Evolutionary conservation across 2,329 filamentous ascomycete genomes (phyloP).

Genomic region (Metarhizium robertsii): DNA sequence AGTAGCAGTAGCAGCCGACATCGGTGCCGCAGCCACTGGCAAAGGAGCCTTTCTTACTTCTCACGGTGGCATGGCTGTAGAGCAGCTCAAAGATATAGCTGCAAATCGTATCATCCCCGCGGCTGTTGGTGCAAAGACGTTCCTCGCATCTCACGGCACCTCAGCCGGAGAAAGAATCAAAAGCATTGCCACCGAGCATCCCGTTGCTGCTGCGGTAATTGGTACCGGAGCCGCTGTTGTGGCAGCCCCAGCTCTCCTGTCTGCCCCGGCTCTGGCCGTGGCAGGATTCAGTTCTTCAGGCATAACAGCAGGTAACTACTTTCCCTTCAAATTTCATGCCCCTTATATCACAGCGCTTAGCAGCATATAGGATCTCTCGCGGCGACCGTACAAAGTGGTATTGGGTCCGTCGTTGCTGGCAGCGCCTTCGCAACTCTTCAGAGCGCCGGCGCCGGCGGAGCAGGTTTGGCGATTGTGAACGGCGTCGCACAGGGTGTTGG

Average conservation of each 20-base stretch:
- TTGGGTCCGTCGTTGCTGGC: slow-evolving; percentile 17
- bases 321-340: background rate
- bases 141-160: no score
- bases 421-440: slow-evolving; percentile 20
- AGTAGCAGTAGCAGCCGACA: background rate
- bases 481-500: slow-evolving; percentile 10
- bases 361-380: background rate
- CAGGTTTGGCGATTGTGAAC: slow-evolving; percentile 13
- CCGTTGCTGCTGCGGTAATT: background rate
- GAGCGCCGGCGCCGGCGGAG: slow-evolving; percentile 21
- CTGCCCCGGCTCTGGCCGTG: background rate
- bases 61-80: background rate
- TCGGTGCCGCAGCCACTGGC: background rate
- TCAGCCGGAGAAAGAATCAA: background rate
- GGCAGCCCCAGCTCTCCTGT: background rate
- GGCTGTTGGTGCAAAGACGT: no score
- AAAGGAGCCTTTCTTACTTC: background rate
- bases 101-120: no score
- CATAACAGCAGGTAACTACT: background rate
- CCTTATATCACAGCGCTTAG: background rate
- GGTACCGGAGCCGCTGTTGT: background rate
- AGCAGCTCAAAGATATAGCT: background rate
- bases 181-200: background rate
- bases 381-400: slow-evolving; percentile 13
- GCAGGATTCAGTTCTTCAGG: background rate